Base-by-base conservation (phyloP, 2,329 filamentous ascomycete genomes). In the Chrysosporium keratinophilum region DNA sequence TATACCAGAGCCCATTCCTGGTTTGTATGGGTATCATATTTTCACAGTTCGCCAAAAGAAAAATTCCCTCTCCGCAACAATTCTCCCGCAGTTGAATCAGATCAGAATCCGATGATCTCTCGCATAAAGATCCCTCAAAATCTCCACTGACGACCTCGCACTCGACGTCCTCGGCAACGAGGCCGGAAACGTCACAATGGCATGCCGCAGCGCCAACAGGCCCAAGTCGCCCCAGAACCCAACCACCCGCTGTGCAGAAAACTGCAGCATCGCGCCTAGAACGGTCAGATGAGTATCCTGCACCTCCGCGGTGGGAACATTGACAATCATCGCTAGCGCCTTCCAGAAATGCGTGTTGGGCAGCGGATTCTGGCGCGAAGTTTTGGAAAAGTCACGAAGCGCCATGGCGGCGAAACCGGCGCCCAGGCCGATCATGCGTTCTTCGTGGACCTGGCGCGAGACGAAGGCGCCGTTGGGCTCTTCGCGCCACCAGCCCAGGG, bases 261-360 rank as follows among this genome's bases (percentile, higher is more conserved):
- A 80, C 52, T 85, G 78, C 31, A 91, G 79, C 78, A 91, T 83
- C 6, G 81, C 76, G 55, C 83, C 80, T 40, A 91, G 73, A 1
- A 90, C 80, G 4, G 83, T 76, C 57, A 82, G 80, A 60, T 90
- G 86, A 0, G 85, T 89, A 57, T 84, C 80, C n/a, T 83, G 85
- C 9, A 85, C 77, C 59, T 87, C 77, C 9, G 71, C 68, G 0
- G 81, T 64, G 0, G 88, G 84, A 0, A 87, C 85, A 65, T 88
- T 89, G 64, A 90, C 73, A 37, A 97, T 87, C 42, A 77, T 77
- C 0, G 88, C 81, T 54, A 97, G 73, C 0, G 85, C 78, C 37
- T 76, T 78, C 93, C 93, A 98, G 74, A 93, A 97, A 54, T 90
- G 77, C 0, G 76, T 78, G 47, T 86, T 87, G 3, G 84, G 89